Percentiles rank a stretch among this genome's conserved stretches.
Evolutionary conservation across 129 eudicot species (phyloP).

Genomic region (Sambucus nigra): DNA sequence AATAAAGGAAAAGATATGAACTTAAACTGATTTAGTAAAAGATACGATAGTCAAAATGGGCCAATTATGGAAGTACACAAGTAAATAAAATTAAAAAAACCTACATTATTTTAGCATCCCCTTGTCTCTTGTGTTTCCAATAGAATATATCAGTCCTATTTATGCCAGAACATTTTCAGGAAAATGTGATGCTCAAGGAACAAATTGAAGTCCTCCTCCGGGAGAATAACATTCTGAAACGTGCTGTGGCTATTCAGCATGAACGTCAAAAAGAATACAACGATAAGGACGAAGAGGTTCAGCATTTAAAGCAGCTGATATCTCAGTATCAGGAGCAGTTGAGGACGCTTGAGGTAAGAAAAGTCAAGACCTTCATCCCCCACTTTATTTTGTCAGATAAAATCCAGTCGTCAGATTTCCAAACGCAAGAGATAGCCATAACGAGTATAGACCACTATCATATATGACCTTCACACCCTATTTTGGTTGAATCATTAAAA

Average conservation of each 20-base stretch:
- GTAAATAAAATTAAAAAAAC: no score
- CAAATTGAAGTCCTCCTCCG: constrained; percentile 52
- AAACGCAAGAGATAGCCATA: no score
- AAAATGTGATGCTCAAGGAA: constrained; percentile 53
- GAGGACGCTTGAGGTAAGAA: constrained; percentile 78
- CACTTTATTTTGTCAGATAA: constrained; percentile 1
- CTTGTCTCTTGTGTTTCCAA: no score
- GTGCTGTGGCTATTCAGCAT: constrained; percentile 79
- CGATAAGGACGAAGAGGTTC: constrained; percentile 63
- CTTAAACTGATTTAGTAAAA: no score
- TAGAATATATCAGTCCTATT: no score
- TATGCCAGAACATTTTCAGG: no score
- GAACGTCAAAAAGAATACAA: constrained; percentile 82
- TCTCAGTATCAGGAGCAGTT: constrained; percentile 81
- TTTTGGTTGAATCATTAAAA: no score
- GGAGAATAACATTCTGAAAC: constrained; percentile 70
- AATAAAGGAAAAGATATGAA: no score
- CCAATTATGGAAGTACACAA: no score
- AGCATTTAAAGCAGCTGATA: constrained; percentile 67
- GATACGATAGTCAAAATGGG: no score
- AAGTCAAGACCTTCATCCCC: constrained; percentile 3
- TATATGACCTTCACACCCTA: no score
- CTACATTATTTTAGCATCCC: no score
- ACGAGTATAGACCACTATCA: constrained; percentile 1
- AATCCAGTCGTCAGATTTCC: not conserved